phyloP scores from a whole-genome alignment of 2,329 filamentous ascomycete species.

The Scolecobasidium constrictum region DNA sequence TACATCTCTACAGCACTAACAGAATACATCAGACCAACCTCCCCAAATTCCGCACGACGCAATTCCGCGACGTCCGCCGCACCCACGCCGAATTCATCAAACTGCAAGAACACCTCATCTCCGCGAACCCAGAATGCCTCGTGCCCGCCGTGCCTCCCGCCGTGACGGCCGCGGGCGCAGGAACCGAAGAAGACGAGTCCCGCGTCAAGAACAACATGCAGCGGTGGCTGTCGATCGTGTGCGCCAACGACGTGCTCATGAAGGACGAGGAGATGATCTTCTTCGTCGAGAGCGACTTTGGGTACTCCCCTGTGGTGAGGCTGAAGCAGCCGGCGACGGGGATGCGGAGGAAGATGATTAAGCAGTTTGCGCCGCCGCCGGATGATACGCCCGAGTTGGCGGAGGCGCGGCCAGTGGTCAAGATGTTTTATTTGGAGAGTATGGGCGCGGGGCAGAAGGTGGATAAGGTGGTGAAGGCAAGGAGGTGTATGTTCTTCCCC shows the following conservation, averaged over 20 bases:
- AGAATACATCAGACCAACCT: constrained; percentile 70
- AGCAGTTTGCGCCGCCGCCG: constrained; percentile 94
- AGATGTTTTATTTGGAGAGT: constrained; percentile 86
- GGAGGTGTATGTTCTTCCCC: constrained; percentile 56
- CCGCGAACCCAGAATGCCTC: constrained; percentile 90
- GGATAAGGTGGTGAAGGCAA: constrained; percentile 82
- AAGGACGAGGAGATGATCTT: constrained; percentile 94
- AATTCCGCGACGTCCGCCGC: constrained; percentile 93
- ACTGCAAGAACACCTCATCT: constrained; percentile 90
- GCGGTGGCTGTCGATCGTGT: constrained; percentile 89
- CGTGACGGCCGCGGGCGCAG: constrained; percentile 86
- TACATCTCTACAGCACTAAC: not conserved
- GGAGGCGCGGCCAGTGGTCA: constrained; percentile 80
- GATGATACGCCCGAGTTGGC: constrained; percentile 94
- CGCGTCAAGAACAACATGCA: constrained; percentile 85
- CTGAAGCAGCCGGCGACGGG: constrained; percentile 96
- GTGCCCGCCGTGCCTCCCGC: constrained; percentile 92
- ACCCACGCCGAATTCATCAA: constrained; percentile 94
- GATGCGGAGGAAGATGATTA: constrained; percentile 86
- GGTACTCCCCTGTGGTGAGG: constrained; percentile 89
- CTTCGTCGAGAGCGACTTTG: constrained; percentile 98
- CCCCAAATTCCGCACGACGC: constrained; percentile 93
- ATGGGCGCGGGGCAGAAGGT: constrained; percentile 98
- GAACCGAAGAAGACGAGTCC: constrained; percentile 89
- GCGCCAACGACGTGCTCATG: constrained; percentile 84